These are phyloP conservation scores for Ascochyta koolunga DNA, from an alignment of 2,329 filamentous ascomycete genomes.

Conservation along the genomic window DNA sequence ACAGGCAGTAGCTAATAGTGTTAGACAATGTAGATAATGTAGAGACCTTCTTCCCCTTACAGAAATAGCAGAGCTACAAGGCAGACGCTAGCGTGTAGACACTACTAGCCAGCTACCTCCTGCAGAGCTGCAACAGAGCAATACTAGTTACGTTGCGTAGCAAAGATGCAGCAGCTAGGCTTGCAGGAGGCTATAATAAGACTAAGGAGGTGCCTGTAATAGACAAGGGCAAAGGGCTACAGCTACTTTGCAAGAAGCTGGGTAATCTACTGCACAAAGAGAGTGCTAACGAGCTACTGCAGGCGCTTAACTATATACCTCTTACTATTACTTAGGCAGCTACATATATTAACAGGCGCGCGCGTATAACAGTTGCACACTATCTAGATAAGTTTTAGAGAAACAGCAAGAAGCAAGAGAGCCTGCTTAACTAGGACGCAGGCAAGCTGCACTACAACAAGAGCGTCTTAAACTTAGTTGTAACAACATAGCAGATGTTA, in stretches of 20 bases:
- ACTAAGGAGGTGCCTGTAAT: conserved; percentile 18
- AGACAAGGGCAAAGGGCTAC: conserved; percentile 12
- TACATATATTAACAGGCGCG: conserved; percentile 36
- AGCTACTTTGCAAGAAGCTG: conserved; percentile 21
- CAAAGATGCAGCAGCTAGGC: conserved; percentile 13
- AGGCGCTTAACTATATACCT: conserved; percentile 32
- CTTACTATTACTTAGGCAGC: conserved; percentile 45
- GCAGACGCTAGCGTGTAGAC: not conserved
- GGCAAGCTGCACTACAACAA: too few species aligned
- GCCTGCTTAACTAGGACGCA: too few species aligned
- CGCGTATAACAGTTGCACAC: conserved; percentile 15
- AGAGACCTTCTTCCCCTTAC: conserved; percentile 4
- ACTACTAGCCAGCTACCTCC: conserved; percentile 15
- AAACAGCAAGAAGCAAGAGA: too few species aligned
- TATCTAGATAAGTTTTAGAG: conserved; percentile 35
- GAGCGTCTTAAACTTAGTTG: too few species aligned
- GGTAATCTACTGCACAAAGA: not conserved
- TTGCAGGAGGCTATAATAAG: conserved; percentile 13
- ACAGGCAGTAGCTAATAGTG: too few species aligned
- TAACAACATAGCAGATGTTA: too few species aligned
- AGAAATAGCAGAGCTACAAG: not conserved
- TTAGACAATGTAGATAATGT: too few species aligned
- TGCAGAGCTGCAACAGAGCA: conserved; percentile 20
- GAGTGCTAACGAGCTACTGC: not conserved
- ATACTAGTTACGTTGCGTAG: conserved; percentile 21